Evolutionary conservation across 2,329 filamentous ascomycete genomes (phyloP), one percentile per base, ranked within the genome.

Genomic region (Neophaeococcomyces mojaviensis): DNA sequence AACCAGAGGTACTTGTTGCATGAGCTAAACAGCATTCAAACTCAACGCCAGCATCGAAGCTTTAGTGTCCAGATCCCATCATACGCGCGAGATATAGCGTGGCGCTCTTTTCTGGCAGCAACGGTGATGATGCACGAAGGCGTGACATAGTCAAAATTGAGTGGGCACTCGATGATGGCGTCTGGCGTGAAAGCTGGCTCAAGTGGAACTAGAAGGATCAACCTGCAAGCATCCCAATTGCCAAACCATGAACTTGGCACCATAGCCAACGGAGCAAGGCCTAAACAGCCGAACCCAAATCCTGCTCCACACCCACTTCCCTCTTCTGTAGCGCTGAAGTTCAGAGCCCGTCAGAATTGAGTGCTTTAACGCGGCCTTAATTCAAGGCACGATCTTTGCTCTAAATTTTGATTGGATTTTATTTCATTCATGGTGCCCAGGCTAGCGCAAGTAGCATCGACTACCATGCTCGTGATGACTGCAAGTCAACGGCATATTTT

Each of bases 101-200:
- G 41, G 32, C 12, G 37, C 33, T 37, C 7, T 19, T 16, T 37
- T 20, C 32, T 41, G 41, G 40, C 31, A 44, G 32, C 32, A 37
- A 44, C 31, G 32, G 39, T 44, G 41, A 44, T 28, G 41, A 35
- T 43, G 40, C 40, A 43, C 39, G 39, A 41, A 41, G 39, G 24
- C 39, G 39, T 41, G 39, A 41, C 30, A 19, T 16, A 31, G 39
- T 43, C 22, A 22, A 22, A 22, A 10, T 30, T 13, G 18, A 13
- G 22, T 39, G 37, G 37, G 4, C 6, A 9, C 10, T 13, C 26
- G 37, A 15, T 4, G 37, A 24, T 15, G 13, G 37, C 19, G 37
- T 26, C 26, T 15, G 30, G 7, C 6, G 15, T 22, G 39, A 26
- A 10, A 42, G n/a, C 30, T 19, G 30, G 16, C 34, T 6, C 15